Evolutionary conservation across 2,329 filamentous ascomycete species (phyloP).

Genomic region (Ceratocystis cacaofunesta): DNA sequence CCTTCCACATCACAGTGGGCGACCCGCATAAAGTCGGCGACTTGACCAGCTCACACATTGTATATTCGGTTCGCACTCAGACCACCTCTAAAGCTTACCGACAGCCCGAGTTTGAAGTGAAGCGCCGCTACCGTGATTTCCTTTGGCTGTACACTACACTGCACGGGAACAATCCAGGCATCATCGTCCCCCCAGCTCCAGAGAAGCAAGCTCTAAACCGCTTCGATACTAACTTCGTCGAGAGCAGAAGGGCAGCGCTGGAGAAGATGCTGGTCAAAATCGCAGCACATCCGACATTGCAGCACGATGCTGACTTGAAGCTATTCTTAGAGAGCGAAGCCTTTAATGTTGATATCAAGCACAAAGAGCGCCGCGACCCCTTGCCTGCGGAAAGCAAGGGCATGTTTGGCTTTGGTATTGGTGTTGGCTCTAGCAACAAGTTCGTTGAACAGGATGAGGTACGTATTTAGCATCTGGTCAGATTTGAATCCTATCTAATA

Average conservation of each 20-base stretch:
- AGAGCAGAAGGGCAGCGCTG: constrained; percentile 74
- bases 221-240: constrained; percentile 94
- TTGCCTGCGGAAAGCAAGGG: constrained; percentile 82
- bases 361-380: constrained; percentile 85
- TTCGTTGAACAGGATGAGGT: constrained; percentile 97
- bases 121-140: constrained; percentile 88
- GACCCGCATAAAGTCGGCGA: constrained; percentile 98
- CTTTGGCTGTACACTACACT: constrained; percentile 93
- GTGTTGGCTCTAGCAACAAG: constrained; percentile 62
- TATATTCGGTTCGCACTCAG: constrained; percentile 88
- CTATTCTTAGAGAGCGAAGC: constrained; percentile 92
- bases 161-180: constrained; percentile 85
- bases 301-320: constrained; percentile 87
- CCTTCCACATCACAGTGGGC: constrained; percentile 78
- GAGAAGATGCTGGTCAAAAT: constrained; percentile 98
- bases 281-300: constrained; percentile 72
- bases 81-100: constrained; percentile 94
- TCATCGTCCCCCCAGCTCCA: constrained; percentile 87
- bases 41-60: constrained; percentile 90
- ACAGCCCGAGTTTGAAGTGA: constrained; percentile 83
- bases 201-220: constrained; percentile 96
- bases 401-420: constrained; percentile 65
- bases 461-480: constrained; percentile 26
- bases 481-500: constrained; percentile 16
- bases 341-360: constrained; percentile 93